Evolutionary conservation across 2,329 filamentous ascomycete species (phyloP), one percentile per base, ranked within the genome.

Genomic region (Neocucurbitaria cava): DNA sequence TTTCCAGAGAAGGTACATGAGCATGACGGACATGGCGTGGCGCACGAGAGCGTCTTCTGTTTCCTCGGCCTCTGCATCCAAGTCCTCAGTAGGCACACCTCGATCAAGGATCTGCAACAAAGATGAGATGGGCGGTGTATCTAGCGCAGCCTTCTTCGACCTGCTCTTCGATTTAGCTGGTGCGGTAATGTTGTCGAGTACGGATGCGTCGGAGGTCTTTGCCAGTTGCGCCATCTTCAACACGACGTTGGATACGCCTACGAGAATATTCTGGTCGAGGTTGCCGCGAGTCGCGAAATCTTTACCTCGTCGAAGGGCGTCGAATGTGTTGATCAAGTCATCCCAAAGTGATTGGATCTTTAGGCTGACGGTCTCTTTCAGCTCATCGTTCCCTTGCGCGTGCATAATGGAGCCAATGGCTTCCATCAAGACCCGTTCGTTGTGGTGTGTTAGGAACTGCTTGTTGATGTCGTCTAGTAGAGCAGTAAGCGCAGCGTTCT

Each of bases 1-100:
- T 71, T 95, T 94, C 95, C 95, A 99, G 87, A 96, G 91, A 72
- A 97, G 96, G 78, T 97, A 98, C 77, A 96, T 92, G 42, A 92
- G 83, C 46, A 89, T 83, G 1, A 88, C 83, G 61, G 90, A 89
- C 67, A 96, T 89, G 26, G 92, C 89, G 65, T 88, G 89, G 1
- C 86, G 82, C 6, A 92, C 87, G 39, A 95, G 81, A 60, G 91
- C 87, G 62, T 95, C 90, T 74, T 98, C 94, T 11, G 91, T 80
- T 39, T 87, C 87, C 59, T 92, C 89, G 23, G 88, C 82, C 13
- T 89, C 88, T 39, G 88, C 85, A 49, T 92, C 86, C 3, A 87
- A 79, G 49, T 89, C 87, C 47, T 85, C 70, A 13, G 74, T 83
- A 40, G 88, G 86, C 46, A 88, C 83, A 45, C 91, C 94, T 42